Evolutionary conservation across 305 asterid species (phyloP).

Genomic region (Fraxinus sp.): DNA sequence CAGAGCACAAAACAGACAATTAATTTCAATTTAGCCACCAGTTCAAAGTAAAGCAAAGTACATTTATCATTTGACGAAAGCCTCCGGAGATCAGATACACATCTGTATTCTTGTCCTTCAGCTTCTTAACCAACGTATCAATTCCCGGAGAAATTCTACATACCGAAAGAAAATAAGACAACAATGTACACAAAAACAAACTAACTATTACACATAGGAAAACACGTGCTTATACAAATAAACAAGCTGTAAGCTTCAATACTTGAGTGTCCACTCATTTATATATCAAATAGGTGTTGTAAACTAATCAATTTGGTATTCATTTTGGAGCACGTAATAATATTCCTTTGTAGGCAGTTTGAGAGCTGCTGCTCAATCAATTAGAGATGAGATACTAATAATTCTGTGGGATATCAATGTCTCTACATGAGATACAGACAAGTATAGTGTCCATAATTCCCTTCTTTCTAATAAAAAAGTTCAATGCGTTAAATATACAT

Average conservation of each 20-base stretch:
- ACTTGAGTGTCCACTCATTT: neutral
- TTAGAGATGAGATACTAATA: neutral
- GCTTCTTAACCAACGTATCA: conserved; percentile 67
- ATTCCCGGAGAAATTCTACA: conserved; percentile 87
- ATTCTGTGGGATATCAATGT: neutral
- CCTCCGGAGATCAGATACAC: conserved; percentile 92
- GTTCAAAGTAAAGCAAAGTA: conserved; percentile 32
- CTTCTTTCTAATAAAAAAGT: neutral
- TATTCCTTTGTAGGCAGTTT: neutral
- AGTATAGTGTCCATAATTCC: neutral
- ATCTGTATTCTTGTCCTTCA: conserved; percentile 51
- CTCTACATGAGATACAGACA: neutral
- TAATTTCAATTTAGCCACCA: conserved; percentile 6
- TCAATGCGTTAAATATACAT: neutral
- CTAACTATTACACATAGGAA: neutral
- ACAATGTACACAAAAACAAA: neutral
- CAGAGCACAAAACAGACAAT: neutral
- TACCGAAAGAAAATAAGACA: conserved; percentile 24
- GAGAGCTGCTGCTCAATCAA: neutral
- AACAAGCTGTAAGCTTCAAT: neutral
- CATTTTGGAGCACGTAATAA: neutral
- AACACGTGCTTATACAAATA: neutral
- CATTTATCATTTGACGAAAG: conserved; percentile 95
- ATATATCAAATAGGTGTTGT: neutral
- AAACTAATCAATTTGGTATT: neutral